Evolutionary conservation across 164 flowering plant species (phyloP).

Genomic region (Nelumbo lutea): DNA sequence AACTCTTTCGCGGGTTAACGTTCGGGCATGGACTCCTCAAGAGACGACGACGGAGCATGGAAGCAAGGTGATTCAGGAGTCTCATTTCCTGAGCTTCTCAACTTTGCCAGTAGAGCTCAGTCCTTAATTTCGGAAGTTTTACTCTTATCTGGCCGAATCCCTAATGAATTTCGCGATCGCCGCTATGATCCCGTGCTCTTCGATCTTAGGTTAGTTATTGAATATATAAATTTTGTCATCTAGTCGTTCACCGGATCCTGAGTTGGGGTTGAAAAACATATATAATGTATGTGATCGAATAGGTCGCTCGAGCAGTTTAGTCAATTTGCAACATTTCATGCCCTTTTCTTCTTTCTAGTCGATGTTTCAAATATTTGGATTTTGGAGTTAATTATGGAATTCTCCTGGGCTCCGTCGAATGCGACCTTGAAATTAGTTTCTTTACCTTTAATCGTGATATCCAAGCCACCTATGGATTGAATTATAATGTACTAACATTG

Average conservation of each 20-base stretch:
- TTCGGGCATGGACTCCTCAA: not conserved
- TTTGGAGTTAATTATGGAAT: not conserved
- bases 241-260: no score
- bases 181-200: constrained; percentile 26
- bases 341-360: no score
- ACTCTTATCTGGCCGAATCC: constrained; percentile 20
- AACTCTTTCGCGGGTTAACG: no score
- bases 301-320: no score
- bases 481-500: no score
- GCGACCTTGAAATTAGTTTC: no score
- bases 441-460: no score
- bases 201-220: constrained; percentile 20
- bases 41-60: constrained; percentile 6
- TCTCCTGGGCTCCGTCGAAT: no score
- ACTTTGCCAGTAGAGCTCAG: constrained; percentile 21
- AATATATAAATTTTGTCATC: no score
- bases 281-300: no score
- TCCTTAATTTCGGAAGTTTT: constrained; percentile 25
- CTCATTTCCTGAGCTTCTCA: constrained; percentile 20
- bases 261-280: not conserved
- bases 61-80: constrained; percentile 9
- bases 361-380: not conserved
- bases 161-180: constrained; percentile 18
- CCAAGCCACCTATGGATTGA: no score
- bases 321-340: no score